phyloP scores from a whole-genome alignment of 2,329 filamentous ascomycete genomes.

The Colletotrichum nymphaeae region DNA sequence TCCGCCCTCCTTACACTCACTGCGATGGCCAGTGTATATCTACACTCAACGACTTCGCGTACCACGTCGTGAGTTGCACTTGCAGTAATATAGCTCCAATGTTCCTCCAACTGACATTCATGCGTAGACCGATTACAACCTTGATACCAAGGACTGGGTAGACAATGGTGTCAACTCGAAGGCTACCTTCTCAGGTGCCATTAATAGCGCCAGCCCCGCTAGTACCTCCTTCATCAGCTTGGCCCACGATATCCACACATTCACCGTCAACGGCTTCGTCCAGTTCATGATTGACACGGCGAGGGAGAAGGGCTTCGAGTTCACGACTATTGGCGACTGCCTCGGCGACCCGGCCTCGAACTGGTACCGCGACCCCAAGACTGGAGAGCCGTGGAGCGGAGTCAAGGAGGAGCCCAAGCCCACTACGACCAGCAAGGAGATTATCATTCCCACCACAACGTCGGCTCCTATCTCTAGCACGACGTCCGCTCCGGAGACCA shows the following conservation, averaged over 20 bases:
- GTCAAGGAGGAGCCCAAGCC: conserved; percentile 29
- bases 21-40: conserved; percentile 40
- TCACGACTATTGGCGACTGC: conserved; percentile 59
- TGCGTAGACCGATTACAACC: conserved; percentile 42
- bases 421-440: conserved; percentile 1
- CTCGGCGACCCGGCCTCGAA: conserved; percentile 55
- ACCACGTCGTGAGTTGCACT: conserved; percentile 44
- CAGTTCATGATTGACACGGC: conserved; percentile 56
- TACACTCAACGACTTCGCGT: conserved; percentile 44
- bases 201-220: conserved; percentile 36
- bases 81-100: accelerated
- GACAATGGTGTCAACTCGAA: conserved; percentile 42
- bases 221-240: conserved; percentile 43
- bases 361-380: conserved; percentile 56
- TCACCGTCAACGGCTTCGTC: conserved; percentile 56
- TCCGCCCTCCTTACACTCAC: conserved; percentile 52
- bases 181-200: conserved; percentile 42
- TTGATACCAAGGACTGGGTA: conserved; percentile 47
- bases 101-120: background rate
- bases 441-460: background rate
- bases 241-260: conserved; percentile 57
- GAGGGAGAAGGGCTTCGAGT: conserved; percentile 51
- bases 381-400: conserved; percentile 29
- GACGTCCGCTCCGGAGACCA: background rate
- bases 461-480: background rate